Base-by-base conservation (phyloP, 1,139 yeast genomes). In the Yamadazyma taylorii region DNA sequence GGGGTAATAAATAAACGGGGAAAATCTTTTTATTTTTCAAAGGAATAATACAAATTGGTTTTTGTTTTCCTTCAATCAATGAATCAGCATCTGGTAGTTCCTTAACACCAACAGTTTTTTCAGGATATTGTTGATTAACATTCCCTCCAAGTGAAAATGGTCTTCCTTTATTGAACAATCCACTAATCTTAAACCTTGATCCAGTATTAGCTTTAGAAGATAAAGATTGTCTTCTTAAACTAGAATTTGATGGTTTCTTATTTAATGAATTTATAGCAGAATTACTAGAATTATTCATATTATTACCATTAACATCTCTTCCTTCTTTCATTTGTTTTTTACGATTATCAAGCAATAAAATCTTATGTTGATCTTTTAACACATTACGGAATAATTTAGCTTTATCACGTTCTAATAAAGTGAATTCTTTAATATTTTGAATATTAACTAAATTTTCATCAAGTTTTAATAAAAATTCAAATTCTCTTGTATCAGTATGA, bases 21-120 rank as follows among this genome's bases (percentile, higher is more conserved):
- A 78, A 78, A 4, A 75, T 69, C 38, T 71, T 68, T 33, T 66
- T 65, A 43, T 65, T 69, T 40, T 72, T 73, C 52, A 87, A 66
- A 32, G 81, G 73, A 24, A 88, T 66, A 12, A 76, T 69, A 34
- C 73, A 59, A n/a, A 66, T 52, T 2, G 90, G 85, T 51, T 81
- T 86, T 43, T 68, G 67, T 52, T 76, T 66, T 5, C 59, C 53
- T 14, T 79, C 78, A 3, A 60, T 55, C 30, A 65, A 59, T 1
- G 55, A 42, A 2, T 62, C 66, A 8, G 79, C 62, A 34, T 66
- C 73, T 1, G 96, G 95, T 32, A 89, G 64, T 33, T 83, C 87
- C 34, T 58, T 58, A 1, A 78, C 69, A 15, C 69, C 56, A 3
- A 81, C 70, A 2, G 76, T 58, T 39, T 77, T 72, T 36, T 82